Base-by-base conservation (phyloP, 768 basidiomycete genomes). In the Calvatia gigantea region DNA sequence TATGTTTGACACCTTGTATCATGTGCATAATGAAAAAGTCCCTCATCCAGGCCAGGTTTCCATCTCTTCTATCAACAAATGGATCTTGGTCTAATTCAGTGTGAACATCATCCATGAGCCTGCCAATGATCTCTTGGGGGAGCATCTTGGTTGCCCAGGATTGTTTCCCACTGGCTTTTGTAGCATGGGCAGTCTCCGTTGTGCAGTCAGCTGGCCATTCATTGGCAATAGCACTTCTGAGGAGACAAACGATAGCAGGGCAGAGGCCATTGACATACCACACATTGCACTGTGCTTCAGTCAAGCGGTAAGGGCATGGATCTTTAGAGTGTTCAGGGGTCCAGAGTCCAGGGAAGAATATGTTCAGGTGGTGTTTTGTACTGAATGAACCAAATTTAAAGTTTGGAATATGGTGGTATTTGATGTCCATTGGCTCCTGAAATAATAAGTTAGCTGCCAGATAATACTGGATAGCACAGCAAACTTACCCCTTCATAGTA, bases 291-390 rank as follows among this genome's bases (percentile, higher is more conserved):
- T 69, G 53, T 2, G 49, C 48, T 29, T 3, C 51, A 8, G 38
- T 21, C 38, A 6, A 14, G 17, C 38, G 17, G n/a, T 39, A 39
- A 39, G 38, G 12, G 8, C 58, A 17, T 66, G 8, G 48, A 3
- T 15, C 17, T 41, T 0, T 29, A 38, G 32, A 8, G 27, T 15
- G 19, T n/a, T 19, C 54, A 1, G 47, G 29, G 11, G 38, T 21
- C 33, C 61, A 66, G 7, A 72, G 64, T 0, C 15, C 41, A 0
- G 70, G 70, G 39, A 72, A 66, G 14, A 71, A 60, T 12, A 67
- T 56, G 28, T 28, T 32, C 12, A 59, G 14, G 2, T 33, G 21
- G 37, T 51, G 51, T n/a, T 47, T 15, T 6, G 19, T 33, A 3
- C 32, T 44, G 15, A 42, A 48, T 29, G 54, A 14, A 8, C 51